phyloP scores from a whole-genome alignment of 371 early-diverging fungal genomes.

The Phascolomyces articulosus region DNA sequence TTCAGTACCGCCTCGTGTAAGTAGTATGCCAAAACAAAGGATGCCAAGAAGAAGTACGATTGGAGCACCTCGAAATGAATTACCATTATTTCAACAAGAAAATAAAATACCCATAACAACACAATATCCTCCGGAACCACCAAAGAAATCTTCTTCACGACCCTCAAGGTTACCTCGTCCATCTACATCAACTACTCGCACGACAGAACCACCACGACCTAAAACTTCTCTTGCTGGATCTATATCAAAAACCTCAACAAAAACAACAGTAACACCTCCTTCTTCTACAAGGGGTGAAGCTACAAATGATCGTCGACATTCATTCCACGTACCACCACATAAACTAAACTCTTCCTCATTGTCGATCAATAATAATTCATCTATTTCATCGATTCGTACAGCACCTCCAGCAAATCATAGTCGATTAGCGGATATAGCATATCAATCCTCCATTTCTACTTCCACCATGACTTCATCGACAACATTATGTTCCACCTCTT shows the following conservation, averaged over 20 bases:
- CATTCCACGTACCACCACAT: conserved; percentile 5
- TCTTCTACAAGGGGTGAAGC: no score
- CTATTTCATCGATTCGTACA: conserved; percentile 4
- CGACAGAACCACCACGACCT: background rate
- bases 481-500: background rate
- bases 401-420: background rate
- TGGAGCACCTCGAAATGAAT: background rate
- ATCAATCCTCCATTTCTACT: background rate
- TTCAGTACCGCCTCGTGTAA: conserved; percentile 18
- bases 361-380: conserved; percentile 3
- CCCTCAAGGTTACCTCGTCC: conserved; percentile 3
- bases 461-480: background rate
- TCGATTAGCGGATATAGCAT: background rate
- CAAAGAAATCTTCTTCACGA: background rate
- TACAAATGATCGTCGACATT: conserved; percentile 6
- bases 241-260: background rate
- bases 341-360: no score
- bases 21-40: conserved; percentile 11
- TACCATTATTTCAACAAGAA: background rate
- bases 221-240: no score
- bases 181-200: background rate
- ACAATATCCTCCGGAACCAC: background rate
- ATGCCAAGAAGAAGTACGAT: background rate
- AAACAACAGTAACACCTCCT: no score
- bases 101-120: background rate